Evolutionary conservation across 139 green algal genomes (phyloP), one percentile per base, ranked within the genome.

Genomic region (Auxenochlorella pyrenoidosa): DNA sequence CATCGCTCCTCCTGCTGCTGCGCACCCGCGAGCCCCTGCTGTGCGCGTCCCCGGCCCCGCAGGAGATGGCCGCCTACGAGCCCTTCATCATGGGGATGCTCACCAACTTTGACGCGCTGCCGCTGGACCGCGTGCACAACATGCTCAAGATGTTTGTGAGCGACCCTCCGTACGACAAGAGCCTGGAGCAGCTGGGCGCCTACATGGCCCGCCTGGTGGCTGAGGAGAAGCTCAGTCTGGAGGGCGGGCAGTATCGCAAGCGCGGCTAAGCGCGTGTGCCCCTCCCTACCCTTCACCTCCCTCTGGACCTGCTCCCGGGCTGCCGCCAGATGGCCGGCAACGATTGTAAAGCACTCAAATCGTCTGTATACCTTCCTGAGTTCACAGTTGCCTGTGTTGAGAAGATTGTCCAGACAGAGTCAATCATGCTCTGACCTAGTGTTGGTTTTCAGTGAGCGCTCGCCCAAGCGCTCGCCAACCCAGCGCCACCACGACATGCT

Each of bases 121-220:
- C 96, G 0, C 79, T 98, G 72, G 96, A 98, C 40, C 90, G 96
- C 8, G 96, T 99, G 71, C 96, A 99, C 89, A 96, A 98, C 92
- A 97, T 99, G 94, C 93, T 99, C 59, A 97, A 97, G 75, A 97
- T 98, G 93, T 99, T 99, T 93, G 95, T 97, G 38, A 87, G 92
- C 3, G 94, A 97, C 38, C 96, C 96, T 36, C 92, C 92, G 19
- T 98, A 98, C 86, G 96, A 98, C 79, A 95, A 93, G 60, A 94
- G 82, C 5, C 63, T 91, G 36, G 90, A 96, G 65, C 92, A 98
- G 84, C 90, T 98, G 75, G 88, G 89, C 13, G 88, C 84, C 0
- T 97, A 97, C 86, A 82, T 98, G 82, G 78, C n/a, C 0, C 58
- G 86, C 5, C 88, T 98, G 76, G 93, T 95, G 26, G 75, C 66